A percentile compares a stretch with the other conserved stretches of the same genome.
Evolutionary conservation across 345 rosid genomes (phyloP).

Genomic region (Reutealis trisperma): DNA sequence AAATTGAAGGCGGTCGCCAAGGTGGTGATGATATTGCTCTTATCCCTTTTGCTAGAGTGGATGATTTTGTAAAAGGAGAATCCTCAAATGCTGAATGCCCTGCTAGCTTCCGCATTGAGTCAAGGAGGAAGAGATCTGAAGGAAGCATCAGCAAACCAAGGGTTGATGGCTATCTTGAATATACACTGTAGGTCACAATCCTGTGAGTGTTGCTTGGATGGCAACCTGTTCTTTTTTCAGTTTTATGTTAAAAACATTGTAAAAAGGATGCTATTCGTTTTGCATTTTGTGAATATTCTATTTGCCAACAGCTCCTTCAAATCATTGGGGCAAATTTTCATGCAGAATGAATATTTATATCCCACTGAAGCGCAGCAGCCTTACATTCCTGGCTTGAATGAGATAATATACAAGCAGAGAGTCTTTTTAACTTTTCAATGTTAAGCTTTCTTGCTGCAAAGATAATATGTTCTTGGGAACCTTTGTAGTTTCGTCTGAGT

Average conservation of each 20-base stretch:
- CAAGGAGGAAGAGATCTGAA: slow-evolving; percentile 58
- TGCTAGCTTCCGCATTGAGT: slow-evolving; percentile 55
- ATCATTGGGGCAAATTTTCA: neutral
- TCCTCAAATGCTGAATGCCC: slow-evolving; percentile 56
- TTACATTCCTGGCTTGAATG: neutral
- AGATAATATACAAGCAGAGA: neutral
- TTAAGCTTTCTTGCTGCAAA: neutral
- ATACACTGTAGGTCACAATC: slow-evolving; percentile 45
- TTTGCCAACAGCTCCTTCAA: neutral
- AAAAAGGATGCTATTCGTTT: neutral
- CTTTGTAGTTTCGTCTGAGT: slow-evolving; percentile 1
- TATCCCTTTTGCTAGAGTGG: slow-evolving; percentile 55
- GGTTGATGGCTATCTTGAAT: slow-evolving; percentile 63
- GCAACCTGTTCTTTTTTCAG: neutral
- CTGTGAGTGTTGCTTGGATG: slow-evolving; percentile 3
- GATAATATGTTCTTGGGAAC: neutral
- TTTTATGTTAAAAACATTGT: neutral
- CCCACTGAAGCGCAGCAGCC: neutral
- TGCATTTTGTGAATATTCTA: neutral
- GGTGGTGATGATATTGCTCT: slow-evolving; percentile 59
- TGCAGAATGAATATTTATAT: slow-evolving; percentile 8
- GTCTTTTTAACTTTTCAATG: neutral
- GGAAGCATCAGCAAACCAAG: slow-evolving; percentile 59
- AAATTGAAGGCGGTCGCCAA: slow-evolving; percentile 55
- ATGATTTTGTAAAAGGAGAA: slow-evolving; percentile 61